A percentile compares a stretch with the other conserved stretches of the same genome.
Evolutionary conservation across 805 yeast genomes (phyloP).

Genomic region (Schwanniomyces vanrijiae): DNA sequence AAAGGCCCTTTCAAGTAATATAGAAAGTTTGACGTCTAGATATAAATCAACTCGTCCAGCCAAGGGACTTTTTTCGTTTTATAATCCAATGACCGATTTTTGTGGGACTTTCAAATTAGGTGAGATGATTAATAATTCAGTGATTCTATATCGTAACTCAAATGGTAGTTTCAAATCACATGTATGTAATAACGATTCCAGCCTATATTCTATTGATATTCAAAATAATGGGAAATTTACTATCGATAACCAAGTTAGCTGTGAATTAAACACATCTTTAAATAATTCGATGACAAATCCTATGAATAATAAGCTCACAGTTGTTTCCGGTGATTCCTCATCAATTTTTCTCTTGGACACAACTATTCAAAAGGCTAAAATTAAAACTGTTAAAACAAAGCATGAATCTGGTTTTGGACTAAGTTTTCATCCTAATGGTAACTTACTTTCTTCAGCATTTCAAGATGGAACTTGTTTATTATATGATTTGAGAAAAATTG

Average conservation of each 20-base stretch:
- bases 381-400: slow-evolving; percentile 48
- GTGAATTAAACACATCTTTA: slow-evolving; percentile 60
- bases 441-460: slow-evolving; percentile 73
- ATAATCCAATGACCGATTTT: slow-evolving; percentile 48
- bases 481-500: slow-evolving; percentile 69
- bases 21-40: slow-evolving; percentile 15
- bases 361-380: slow-evolving; percentile 22
- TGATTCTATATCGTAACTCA: slow-evolving; percentile 47
- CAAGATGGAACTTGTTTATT: slow-evolving; percentile 82
- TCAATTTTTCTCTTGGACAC: slow-evolving; percentile 60
- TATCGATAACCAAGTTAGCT: slow-evolving; percentile 42
- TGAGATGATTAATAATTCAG: slow-evolving; percentile 80
- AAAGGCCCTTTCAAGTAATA: slow-evolving; percentile 17
- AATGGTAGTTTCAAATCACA: slow-evolving; percentile 50
- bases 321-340: slow-evolving; percentile 77
- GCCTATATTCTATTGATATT: slow-evolving; percentile 65
- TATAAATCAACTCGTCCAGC: slow-evolving; percentile 18
- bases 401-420: slow-evolving; percentile 85
- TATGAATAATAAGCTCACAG: slow-evolving; percentile 23
- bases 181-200: slow-evolving; percentile 82
- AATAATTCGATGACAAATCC: slow-evolving; percentile 75
- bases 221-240: slow-evolving; percentile 43
- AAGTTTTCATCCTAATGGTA: slow-evolving; percentile 73
- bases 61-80: slow-evolving; percentile 66
- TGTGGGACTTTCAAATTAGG: slow-evolving; percentile 63